phyloP scores from a whole-genome alignment of 305 asterid species.

The Fraxinus velutina region DNA sequence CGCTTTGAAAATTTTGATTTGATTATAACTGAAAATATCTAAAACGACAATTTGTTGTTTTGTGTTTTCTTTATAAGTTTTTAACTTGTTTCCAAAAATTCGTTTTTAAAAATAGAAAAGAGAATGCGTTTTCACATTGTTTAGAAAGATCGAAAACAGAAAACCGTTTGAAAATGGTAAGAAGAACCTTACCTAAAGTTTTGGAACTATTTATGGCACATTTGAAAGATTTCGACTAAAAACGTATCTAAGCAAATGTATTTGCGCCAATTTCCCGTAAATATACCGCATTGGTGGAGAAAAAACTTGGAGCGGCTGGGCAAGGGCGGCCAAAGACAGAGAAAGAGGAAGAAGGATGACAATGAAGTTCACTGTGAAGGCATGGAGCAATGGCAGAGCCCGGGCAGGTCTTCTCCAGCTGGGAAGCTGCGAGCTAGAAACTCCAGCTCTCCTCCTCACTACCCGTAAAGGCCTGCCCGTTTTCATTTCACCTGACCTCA shows the following conservation, averaged over 20 bases:
- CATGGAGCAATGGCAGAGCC: conserved; percentile 70
- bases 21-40: too few species aligned
- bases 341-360: background rate
- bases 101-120: too few species aligned
- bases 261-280: background rate
- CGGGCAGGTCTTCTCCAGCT: conserved; percentile 61
- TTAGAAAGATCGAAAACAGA: too few species aligned
- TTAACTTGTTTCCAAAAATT: too few species aligned
- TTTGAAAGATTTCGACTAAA: background rate
- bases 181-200: background rate
- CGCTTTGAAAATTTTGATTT: too few species aligned
- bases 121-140: too few species aligned
- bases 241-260: background rate
- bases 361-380: conserved; percentile 67
- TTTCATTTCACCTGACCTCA: conserved; percentile 85
- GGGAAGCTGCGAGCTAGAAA: too few species aligned
- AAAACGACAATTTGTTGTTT: too few species aligned
- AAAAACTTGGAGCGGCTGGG: background rate
- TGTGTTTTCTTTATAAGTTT: too few species aligned
- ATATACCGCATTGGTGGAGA: background rate
- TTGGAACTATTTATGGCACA: background rate
- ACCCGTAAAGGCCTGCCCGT: conserved; percentile 84
- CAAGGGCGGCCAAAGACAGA: background rate
- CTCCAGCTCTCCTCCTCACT: conserved; percentile 43
- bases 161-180: too few species aligned